Evolutionary conservation across 148 eudicot species (phyloP).

Genomic region (Amaranthus hypochondriacus): DNA sequence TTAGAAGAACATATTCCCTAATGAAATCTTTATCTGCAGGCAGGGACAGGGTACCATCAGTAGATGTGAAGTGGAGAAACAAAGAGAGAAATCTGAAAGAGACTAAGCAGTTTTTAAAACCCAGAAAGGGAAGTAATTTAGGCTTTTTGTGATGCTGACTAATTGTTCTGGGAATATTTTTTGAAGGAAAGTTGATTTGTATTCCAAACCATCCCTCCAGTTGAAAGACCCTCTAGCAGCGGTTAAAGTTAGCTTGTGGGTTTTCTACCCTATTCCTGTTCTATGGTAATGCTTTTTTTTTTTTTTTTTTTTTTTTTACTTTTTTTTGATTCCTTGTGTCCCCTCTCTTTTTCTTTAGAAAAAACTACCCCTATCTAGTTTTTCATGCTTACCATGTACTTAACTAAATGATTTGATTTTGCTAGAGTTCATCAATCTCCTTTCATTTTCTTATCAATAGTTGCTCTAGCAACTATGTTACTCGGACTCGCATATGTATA

Average conservation of each 20-base stretch:
- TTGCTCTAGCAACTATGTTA: no score
- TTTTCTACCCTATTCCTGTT: constrained; percentile 19
- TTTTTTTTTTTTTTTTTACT: constrained; percentile 11
- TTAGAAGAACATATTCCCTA: constrained; percentile 10
- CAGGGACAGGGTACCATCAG: background rate
- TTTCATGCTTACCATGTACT: background rate
- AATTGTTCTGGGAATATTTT: constrained; percentile 28
- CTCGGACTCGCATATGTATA: no score
- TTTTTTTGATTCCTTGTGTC: constrained; percentile 35
- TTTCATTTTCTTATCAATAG: no score
- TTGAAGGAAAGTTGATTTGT: constrained; percentile 22
- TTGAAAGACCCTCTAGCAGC: constrained; percentile 30
- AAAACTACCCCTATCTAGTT: background rate
- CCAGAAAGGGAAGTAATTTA: constrained; percentile 12
- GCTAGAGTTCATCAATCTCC: no score
- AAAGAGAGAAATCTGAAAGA: background rate
- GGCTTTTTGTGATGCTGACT: constrained; percentile 28
- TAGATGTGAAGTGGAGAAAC: background rate
- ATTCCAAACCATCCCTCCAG: constrained; percentile 19
- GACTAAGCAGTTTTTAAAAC: constrained; percentile 6
- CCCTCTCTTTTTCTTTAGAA: constrained; percentile 21
- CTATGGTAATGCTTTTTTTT: constrained; percentile 2
- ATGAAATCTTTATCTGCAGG: background rate
- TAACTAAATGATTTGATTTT: background rate
- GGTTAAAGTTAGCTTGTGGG: constrained; percentile 27